Evolutionary conservation across 192 early-diverging fungal genomes (phyloP).

Genomic region (Coemansia sp.): DNA sequence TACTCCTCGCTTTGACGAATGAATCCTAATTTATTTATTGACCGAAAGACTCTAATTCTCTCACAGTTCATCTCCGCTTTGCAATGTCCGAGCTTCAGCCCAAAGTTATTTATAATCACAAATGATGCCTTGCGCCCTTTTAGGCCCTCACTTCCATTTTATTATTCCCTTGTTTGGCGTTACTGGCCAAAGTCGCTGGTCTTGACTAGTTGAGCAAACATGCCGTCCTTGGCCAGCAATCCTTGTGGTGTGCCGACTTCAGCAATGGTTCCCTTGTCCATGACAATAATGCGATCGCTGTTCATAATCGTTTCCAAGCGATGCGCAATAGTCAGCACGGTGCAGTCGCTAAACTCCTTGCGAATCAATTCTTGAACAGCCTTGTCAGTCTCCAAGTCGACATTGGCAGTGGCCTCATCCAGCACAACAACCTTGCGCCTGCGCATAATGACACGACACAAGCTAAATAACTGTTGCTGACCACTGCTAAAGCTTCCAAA

Average conservation of each 20-base stretch:
- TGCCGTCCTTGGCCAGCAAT: conserved; percentile 9
- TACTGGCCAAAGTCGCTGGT: conserved; percentile 8
- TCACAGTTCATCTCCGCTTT: no score
- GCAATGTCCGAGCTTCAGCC: no score
- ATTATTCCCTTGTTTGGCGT: background rate
- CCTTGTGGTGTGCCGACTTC: conserved; percentile 9
- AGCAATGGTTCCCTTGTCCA: conserved; percentile 44
- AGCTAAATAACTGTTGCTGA: conserved; percentile 63
- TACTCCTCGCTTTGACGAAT: no score
- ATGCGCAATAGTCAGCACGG: conserved; percentile 67
- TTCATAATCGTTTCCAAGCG: conserved; percentile 68
- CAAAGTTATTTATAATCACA: no score
- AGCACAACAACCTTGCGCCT: conserved; percentile 59
- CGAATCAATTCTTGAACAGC: conserved; percentile 27
- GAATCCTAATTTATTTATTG: no score
- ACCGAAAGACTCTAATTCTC: no score
- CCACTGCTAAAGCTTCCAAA: conserved; percentile 27
- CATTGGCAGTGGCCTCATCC: conserved; percentile 68
- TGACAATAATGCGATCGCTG: conserved; percentile 70
- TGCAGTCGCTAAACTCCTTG: conserved; percentile 49
- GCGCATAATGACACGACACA: conserved; percentile 60
- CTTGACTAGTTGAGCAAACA: conserved; percentile 6
- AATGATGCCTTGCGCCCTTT: no score
- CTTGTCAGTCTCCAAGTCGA: conserved; percentile 45
- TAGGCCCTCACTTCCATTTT: no score